Percentiles rank a stretch among this genome's conserved stretches.
Conservation (phyloP, 148 eudicot genomes). For the Chenopodium formosanum region DNA sequence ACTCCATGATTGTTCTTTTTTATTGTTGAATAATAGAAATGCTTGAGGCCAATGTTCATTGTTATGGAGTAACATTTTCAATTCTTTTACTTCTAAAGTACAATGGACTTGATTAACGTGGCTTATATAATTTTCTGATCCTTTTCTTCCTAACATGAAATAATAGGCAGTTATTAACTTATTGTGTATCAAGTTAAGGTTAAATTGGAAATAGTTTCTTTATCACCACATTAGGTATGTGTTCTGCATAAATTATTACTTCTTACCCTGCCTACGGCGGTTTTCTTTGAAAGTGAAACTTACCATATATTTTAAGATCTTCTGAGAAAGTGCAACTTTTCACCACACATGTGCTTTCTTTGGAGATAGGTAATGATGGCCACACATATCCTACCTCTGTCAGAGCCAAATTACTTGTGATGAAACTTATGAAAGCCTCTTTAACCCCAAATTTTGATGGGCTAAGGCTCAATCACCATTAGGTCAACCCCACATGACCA, state of each 20-base stretch:
- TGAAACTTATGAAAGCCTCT: background rate
- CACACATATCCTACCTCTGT: background rate
- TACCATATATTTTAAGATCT: background rate
- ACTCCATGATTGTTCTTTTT: background rate
- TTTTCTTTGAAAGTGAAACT: too few species aligned
- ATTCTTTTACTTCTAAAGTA: background rate
- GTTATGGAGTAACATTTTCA: background rate
- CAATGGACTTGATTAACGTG: background rate
- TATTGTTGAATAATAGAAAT: background rate
- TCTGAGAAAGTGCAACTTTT: background rate
- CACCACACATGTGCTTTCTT: background rate
- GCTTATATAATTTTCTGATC: background rate
- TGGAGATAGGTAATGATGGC: background rate
- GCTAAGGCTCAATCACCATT: background rate
- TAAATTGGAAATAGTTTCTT: background rate
- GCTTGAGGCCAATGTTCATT: background rate
- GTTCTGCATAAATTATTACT: background rate
- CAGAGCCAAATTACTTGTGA: background rate
- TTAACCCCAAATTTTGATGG: background rate
- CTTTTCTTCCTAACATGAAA: background rate
- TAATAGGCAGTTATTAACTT: background rate
- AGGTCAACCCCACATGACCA: background rate
- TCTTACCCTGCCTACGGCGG: background rate
- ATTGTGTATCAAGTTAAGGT: background rate
- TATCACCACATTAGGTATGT: background rate